Evolutionary conservation across 148 eudicot species (phyloP), one percentile per base, ranked within the genome.

Genomic region (Silene uniflora): DNA sequence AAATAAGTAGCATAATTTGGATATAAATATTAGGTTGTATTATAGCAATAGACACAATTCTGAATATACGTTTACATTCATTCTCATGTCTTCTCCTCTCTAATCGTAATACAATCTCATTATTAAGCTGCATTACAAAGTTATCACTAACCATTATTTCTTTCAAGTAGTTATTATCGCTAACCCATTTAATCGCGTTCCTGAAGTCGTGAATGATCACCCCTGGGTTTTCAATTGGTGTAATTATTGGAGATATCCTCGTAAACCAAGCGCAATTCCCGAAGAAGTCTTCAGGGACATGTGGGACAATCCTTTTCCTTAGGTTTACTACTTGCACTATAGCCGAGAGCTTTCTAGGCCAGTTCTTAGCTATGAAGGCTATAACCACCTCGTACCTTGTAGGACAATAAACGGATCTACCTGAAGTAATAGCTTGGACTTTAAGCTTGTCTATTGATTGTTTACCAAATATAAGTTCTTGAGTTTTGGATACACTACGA

Each of bases 241-340:
- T 1, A 3, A 6, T 21, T 11, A 3, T 6, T 0, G 8, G 67
- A 7, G 49, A 0, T 32, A 10, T 16, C 70, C 70, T 66, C 0
- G 70, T 18, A 13, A 18, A 6, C 70, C 55, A 68, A 0, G 16
- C 55, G 23, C 54, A 42, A 3, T 68, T 68, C 22, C 71, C 71
- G 25, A 44, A 19, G 55, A 44, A 68, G 19, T 42, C 16, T 0
- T 18, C 7, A 4, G 71, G 71, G 5, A 42, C 8, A 7, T 54
- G 55, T 19, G 71, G 71, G 16, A 0, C 52, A 24, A 42, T 68
- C 55, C 25, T 68, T 42, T 42, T 68, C 71, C 71, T 68, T 7
- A 68, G n/a, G 71, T 68, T 68, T 25, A 68, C 54, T 1, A 42
- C 14, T 68, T 68, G 71, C 10, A 66, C 1, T 10, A 66, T n/a